Percentiles rank a stretch among this genome's conserved stretches.
These are phyloP conservation scores for Micractinium conductrix DNA, from an alignment of 139 green algal species.

Conservation along the genomic window DNA sequence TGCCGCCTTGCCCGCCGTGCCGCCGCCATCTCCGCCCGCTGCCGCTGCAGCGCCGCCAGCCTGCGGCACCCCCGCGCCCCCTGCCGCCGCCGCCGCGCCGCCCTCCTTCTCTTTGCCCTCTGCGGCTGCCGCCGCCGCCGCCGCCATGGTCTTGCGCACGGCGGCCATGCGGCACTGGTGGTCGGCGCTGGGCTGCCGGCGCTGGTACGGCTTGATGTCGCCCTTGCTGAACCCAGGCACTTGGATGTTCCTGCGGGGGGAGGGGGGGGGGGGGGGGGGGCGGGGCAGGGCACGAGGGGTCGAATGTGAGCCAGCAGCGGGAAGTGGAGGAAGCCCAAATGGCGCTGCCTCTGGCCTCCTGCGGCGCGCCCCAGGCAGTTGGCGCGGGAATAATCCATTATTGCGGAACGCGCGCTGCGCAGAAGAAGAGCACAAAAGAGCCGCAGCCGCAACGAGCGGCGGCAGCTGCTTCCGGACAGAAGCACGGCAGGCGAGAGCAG, in stretches of 20 bases:
- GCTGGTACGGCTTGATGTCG: conserved; percentile 48
- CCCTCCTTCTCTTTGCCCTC: neutral
- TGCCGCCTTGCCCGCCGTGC: neutral
- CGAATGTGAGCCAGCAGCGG: no score
- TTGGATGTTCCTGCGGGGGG: conserved; percentile 47
- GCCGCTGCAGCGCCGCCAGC: neutral
- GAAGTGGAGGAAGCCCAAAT: no score
- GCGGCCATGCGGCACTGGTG: conserved; percentile 49
- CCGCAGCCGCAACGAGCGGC: no score
- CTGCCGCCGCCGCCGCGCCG: neutral
- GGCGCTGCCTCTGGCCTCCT: no score
- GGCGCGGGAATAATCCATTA: no score
- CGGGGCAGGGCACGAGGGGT: no score
- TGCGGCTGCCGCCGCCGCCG: neutral
- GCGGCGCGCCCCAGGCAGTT: no score
- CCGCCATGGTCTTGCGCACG: conserved; percentile 46
- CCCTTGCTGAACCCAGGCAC: conserved; percentile 57
- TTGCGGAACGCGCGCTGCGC: no score
- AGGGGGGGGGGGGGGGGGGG: neutral
- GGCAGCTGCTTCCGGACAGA: no score
- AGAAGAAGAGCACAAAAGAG: no score
- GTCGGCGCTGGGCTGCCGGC: conserved; percentile 42
- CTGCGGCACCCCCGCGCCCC: neutral
- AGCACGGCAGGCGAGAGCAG: no score
- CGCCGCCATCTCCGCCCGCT: neutral